Evolutionary conservation across 768 basidiomycete species (phyloP), one percentile per base, ranked within the genome.

Genomic region (Imleria badia): DNA sequence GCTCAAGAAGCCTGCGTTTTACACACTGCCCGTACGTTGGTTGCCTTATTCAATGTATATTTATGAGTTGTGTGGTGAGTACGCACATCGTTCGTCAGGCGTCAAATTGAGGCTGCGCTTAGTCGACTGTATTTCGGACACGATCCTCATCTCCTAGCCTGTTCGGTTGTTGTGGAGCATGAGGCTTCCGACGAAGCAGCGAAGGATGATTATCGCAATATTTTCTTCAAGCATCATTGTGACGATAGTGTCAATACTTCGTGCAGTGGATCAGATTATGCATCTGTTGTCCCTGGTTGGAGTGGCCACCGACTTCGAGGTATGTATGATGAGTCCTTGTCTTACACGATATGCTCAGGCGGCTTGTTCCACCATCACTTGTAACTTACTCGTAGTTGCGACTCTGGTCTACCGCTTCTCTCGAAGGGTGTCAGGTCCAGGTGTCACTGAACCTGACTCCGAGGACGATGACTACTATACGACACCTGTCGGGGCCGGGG

Each of bases 91-190:
- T 46, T 30, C 3, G 8, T 45, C 41, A 20, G 14, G n/a, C 14
- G 10, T 46, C 8, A 9, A 20, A 22, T 43, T 49, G 38, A 65
- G 10, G 29, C 34, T 3, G 33, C 17, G n/a, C 26, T 31, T 42
- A 68, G 69, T 56, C 11, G 68, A 67, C 34, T 56, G 58, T 19
- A 45, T 67, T 22, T 54, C 63, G 20, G 68, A 65, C 41, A 6
- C 38, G 12, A 58, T 54, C 29, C 52, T 66, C 23, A 40, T 64
- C 33, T 35, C 29, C 34, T 40, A 62, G n/a, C 58, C 59, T 17
- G 43, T 60, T 42, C 17, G 30, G 36, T 12, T 54, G 19, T n/a
- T 61, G 8, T 48, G 48, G 59, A 42, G 42, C 10, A 50, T 65
- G 34, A 50, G 55, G 19, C 46, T 65, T 29, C 52, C 52, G 31